Conservation (phyloP, 306 rosid species). For the Sechiopsis laciniata region DNA sequence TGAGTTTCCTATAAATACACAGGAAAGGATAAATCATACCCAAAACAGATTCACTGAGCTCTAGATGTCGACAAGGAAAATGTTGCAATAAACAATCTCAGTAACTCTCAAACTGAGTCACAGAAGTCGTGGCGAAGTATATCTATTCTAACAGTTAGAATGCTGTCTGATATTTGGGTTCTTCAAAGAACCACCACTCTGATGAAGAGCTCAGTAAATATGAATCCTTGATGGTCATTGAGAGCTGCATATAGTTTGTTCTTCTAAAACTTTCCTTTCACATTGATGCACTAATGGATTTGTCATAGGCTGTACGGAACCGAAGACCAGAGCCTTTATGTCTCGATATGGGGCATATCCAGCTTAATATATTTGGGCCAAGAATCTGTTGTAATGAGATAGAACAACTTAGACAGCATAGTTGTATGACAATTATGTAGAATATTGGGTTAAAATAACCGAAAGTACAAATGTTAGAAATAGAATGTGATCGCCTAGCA, state of each 20-base stretch:
- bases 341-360: constrained; percentile 66
- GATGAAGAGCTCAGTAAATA: constrained; percentile 6
- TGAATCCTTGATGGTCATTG: constrained; percentile 2
- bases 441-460: constrained; percentile 1
- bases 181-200: background rate
- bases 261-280: constrained; percentile 34
- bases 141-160: background rate
- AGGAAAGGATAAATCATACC: background rate
- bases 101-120: constrained; percentile 12
- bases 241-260: background rate
- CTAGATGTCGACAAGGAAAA: background rate
- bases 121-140: background rate
- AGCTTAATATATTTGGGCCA: constrained; percentile 66
- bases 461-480: background rate
- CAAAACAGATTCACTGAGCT: background rate
- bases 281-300: constrained; percentile 34
- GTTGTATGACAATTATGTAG: background rate
- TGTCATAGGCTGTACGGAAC: constrained; percentile 51
- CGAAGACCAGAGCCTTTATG: constrained; percentile 77
- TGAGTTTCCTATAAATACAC: background rate
- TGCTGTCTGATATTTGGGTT: constrained; percentile 6
- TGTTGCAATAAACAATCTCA: background rate
- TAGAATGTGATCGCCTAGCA: background rate
- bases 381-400: constrained; percentile 44
- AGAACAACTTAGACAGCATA: background rate